A percentile compares a stretch with the other conserved stretches of the same genome.
Evolutionary conservation across 1,284 basidiomycete species (phyloP).

Genomic region (Irpex rosettiformis): DNA sequence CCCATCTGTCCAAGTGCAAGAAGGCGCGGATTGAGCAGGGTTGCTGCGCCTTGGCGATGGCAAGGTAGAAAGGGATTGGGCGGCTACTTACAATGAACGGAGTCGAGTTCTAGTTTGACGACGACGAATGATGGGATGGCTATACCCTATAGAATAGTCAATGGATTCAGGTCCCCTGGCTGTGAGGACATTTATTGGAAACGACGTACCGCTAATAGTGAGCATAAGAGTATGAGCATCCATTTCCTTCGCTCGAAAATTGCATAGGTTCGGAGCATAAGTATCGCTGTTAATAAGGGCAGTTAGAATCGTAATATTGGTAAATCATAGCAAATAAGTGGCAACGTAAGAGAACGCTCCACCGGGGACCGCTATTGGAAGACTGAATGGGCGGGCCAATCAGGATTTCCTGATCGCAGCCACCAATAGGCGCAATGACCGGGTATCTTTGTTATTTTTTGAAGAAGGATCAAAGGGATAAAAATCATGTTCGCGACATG

Average conservation of each 20-base stretch:
- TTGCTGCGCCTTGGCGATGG: too few species aligned
- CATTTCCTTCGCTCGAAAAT: constrained; percentile 37
- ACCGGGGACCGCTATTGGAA: background rate
- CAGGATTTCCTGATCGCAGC: background rate
- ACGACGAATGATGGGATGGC: constrained; percentile 32
- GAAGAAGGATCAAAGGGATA: background rate
- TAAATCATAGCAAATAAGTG: background rate
- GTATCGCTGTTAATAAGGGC: background rate
- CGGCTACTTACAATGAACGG: background rate
- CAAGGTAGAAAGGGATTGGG: too few species aligned
- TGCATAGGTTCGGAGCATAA: constrained; percentile 40
- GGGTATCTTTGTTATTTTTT: background rate
- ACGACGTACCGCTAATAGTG: background rate
- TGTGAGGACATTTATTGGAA: background rate
- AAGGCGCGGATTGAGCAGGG: too few species aligned
- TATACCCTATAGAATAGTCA: background rate
- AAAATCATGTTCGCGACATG: background rate
- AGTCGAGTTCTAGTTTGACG: constrained; percentile 9
- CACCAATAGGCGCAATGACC: background rate
- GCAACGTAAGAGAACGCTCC: background rate
- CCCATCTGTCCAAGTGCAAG: background rate
- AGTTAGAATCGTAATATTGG: background rate
- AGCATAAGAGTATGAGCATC: constrained; percentile 20
- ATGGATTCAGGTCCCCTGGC: background rate
- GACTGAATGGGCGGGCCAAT: background rate